phyloP scores from a whole-genome alignment of 805 yeast species.

The Candida krabiensis region DNA sequence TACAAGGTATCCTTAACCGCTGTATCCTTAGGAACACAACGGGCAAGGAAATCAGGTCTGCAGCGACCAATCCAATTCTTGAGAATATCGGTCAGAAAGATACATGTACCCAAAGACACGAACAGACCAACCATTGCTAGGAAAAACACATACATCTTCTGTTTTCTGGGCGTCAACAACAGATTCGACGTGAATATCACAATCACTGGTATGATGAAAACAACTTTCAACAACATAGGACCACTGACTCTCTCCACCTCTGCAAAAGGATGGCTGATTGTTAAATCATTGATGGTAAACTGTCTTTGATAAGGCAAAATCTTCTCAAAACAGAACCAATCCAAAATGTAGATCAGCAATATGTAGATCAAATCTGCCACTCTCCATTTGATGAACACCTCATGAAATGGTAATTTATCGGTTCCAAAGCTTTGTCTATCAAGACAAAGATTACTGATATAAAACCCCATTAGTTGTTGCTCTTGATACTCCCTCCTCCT shows the following conservation, averaged over 20 bases:
- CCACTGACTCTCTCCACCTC: conserved; percentile 69
- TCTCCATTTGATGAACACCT: conserved; percentile 26
- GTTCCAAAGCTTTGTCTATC: conserved; percentile 32
- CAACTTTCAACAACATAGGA: conserved; percentile 50
- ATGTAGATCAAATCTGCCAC: conserved; percentile 26
- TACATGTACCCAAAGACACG: conserved; percentile 58
- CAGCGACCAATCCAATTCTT: conserved; percentile 88
- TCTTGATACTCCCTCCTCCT: not conserved
- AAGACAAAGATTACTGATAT: conserved; percentile 18
- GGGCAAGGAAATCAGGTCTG: conserved; percentile 87
- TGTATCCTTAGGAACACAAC: conserved; percentile 69
- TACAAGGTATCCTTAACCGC: conserved; percentile 58
- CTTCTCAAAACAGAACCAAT: conserved; percentile 26
- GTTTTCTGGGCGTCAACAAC: conserved; percentile 46
- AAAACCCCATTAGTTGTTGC: conserved; percentile 8
- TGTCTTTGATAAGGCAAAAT: conserved; percentile 73
- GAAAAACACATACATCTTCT: conserved; percentile 59
- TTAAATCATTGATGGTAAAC: conserved; percentile 70
- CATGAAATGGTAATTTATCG: conserved; percentile 19
- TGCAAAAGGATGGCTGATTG: conserved; percentile 81
- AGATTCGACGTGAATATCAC: conserved; percentile 34
- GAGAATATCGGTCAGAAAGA: conserved; percentile 66
- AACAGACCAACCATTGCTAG: conserved; percentile 66
- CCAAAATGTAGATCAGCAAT: conserved; percentile 19
- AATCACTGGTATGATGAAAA: conserved; percentile 50